These are phyloP conservation scores for Anacardium occidentale DNA, from an alignment of 345 rosid genomes.

Conservation along the genomic window DNA sequence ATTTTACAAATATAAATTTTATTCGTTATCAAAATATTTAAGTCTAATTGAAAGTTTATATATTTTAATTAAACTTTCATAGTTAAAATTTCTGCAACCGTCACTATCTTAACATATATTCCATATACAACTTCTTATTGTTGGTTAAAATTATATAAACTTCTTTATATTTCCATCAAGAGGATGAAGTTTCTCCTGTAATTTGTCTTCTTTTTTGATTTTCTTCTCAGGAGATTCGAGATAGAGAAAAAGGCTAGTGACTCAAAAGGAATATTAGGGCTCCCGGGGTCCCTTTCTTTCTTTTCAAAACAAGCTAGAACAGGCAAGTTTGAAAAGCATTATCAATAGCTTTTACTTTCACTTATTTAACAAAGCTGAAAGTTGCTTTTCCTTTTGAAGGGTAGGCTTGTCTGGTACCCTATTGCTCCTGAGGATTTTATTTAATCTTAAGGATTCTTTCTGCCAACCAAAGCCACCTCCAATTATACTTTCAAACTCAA, in stretches of 20 bases:
- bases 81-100: no score
- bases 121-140: no score
- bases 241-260: not conserved
- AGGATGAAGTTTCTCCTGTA: no score
- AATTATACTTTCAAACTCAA: not conserved
- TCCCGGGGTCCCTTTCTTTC: not conserved
- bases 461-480: not conserved
- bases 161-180: no score
- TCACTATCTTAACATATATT: no score
- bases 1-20: no score
- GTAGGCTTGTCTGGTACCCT: conserved; percentile 6
- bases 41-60: no score
- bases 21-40: no score
- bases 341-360: not conserved
- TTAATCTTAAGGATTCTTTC: not conserved
- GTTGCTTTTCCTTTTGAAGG: not conserved
- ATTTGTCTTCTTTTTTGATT: no score
- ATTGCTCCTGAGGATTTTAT: not conserved
- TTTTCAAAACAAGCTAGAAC: not conserved
- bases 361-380: not conserved
- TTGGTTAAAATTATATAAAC: no score
- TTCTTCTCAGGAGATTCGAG: not conserved
- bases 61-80: no score
- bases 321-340: conserved; percentile 3
- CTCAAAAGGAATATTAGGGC: not conserved